Conservation (phyloP, 2,329 filamentous ascomycete species). For the Hortaea werneckii region DNA sequence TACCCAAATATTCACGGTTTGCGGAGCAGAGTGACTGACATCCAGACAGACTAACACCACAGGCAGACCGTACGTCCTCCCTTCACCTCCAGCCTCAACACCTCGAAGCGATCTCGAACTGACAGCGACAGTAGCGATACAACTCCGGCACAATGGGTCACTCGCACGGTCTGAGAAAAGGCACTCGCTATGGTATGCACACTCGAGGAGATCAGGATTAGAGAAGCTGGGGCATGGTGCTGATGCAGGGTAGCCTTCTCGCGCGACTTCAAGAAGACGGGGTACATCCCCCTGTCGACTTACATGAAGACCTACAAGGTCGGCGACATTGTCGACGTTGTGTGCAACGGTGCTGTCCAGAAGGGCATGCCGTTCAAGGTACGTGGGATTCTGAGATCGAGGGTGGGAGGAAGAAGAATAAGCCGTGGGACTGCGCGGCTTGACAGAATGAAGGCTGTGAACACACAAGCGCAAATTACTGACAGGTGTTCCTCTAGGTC, state of each 20-base stretch:
- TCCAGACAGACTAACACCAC: not conserved
- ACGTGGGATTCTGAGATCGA: not conserved
- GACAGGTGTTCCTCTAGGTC: conserved; percentile 53
- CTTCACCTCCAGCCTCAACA: not conserved
- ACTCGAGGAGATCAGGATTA: not conserved
- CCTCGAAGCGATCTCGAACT: not conserved
- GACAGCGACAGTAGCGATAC: conserved; percentile 12
- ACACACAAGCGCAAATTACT: too few species aligned
- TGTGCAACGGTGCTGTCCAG: conserved; percentile 96
- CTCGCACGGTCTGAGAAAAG: conserved; percentile 36
- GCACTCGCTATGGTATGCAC: conserved; percentile 32
- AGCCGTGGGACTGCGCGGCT: not conserved
- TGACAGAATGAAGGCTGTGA: not conserved
- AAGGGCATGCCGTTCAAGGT: conserved; percentile 53
- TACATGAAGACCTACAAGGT: conserved; percentile 96
- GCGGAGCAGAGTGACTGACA: not conserved
- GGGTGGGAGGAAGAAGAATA: not conserved
- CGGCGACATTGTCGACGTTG: conserved; percentile 97
- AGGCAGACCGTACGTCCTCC: not conserved
- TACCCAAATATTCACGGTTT: not conserved
- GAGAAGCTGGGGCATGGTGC: conserved; percentile 6
- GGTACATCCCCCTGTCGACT: conserved; percentile 84
- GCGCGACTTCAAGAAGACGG: conserved; percentile 88
- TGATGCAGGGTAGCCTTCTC: conserved; percentile 54
- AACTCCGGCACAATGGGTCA: conserved; percentile 42